Conservation (phyloP, 2,329 filamentous ascomycete species). For the Paracamarosporium sp. region DNA sequence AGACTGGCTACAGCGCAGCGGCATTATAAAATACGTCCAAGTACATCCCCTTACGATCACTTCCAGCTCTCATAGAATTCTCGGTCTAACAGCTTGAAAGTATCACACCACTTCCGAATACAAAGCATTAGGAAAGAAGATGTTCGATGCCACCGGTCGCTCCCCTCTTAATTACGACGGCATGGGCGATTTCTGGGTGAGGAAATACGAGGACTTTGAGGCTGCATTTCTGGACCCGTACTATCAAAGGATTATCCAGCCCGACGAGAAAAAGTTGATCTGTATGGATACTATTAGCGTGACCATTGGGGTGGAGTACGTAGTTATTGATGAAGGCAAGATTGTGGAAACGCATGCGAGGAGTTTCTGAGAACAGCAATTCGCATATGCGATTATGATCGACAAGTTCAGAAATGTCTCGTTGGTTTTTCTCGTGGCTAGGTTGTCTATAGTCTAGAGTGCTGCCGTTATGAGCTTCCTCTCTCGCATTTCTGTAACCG, state of each 20-base stretch:
- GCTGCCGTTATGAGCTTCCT: too few relatives aligned
- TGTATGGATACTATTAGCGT: conserved; percentile 20
- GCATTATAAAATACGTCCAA: conserved; percentile 32
- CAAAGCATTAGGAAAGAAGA: conserved; percentile 21
- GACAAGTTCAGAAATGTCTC: too few relatives aligned
- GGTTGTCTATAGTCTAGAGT: too few relatives aligned
- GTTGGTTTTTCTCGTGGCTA: not conserved
- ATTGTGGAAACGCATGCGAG: conserved; percentile 6
- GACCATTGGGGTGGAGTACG: conserved; percentile 19
- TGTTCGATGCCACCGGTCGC: conserved; percentile 15
- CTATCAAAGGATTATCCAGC: conserved; percentile 26
- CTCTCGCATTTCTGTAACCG: not conserved
- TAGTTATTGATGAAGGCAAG: conserved; percentile 23
- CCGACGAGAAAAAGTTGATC: conserved; percentile 31
- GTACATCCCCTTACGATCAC: conserved; percentile 14
- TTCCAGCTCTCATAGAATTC: not conserved
- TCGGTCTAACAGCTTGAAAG: conserved; percentile 1
- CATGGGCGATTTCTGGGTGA: conserved; percentile 34
- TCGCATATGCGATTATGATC: not conserved
- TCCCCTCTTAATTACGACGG: conserved; percentile 24
- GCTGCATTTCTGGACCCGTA: conserved; percentile 29
- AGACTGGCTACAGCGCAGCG: conserved; percentile 21
- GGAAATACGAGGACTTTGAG: conserved; percentile 30
- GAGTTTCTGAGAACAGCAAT: not conserved
- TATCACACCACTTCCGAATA: conserved; percentile 28